Percentiles rank a stretch among this genome's conserved stretches.
phyloP scores from a whole-genome alignment of 257 asterid species.

The Coffea canephora region DNA sequence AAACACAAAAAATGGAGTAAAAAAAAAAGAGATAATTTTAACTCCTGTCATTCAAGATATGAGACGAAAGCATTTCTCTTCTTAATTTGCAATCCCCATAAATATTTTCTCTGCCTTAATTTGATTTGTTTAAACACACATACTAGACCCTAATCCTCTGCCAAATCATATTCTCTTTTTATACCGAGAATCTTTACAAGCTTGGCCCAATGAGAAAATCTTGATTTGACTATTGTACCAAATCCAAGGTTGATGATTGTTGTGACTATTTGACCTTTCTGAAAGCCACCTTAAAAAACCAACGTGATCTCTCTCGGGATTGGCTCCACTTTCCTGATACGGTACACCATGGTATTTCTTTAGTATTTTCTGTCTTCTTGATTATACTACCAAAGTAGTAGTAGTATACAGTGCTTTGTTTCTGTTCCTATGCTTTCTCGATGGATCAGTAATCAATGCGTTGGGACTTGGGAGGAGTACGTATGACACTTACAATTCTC shows the following conservation, averaged over 20 bases:
- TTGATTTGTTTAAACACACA: no score
- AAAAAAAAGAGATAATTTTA: no score
- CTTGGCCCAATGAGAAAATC: neutral
- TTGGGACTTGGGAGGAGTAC: neutral
- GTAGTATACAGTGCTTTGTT: no score
- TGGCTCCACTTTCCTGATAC: conserved; percentile 16
- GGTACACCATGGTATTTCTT: neutral
- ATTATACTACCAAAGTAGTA: neutral
- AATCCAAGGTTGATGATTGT: neutral
- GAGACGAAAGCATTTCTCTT: neutral
- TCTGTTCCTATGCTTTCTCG: neutral
- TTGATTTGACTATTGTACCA: conserved; percentile 2
- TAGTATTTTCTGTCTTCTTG: neutral
- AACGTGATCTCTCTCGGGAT: conserved; percentile 18
- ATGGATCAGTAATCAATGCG: neutral
- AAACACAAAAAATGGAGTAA: no score
- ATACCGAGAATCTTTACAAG: neutral
- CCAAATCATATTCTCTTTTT: no score
- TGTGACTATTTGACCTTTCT: conserved; percentile 1
- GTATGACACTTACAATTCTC: neutral
- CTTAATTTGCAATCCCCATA: neutral
- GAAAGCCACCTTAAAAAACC: conserved; percentile 11
- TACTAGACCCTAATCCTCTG: neutral
- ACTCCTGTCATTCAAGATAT: no score
- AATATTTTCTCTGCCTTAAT: no score